Base-by-base conservation (phyloP, 2,329 filamentous ascomycete species). In the Talaromyces funiculosus region DNA sequence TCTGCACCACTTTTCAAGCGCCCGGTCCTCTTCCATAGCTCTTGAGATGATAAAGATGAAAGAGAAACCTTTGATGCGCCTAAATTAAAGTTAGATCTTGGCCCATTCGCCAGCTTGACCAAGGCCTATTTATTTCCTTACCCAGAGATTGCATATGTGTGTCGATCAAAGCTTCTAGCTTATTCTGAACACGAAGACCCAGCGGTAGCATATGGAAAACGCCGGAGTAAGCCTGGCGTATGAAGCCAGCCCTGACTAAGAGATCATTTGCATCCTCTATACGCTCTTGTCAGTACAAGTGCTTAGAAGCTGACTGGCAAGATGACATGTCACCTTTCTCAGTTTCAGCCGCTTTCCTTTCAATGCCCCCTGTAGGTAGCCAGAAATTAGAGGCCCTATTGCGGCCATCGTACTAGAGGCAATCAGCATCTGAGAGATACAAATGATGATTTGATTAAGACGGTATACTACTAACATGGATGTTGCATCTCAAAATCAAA, bases 161-260 rank as follows among this genome's bases (percentile, higher is more conserved):
- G 71, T 97, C 92, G 66, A 99, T 88, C 10, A 97, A 77, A 10
- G 78, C 77, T 70, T 97, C 92, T 31, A 97, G 79, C 73, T 97
- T 99, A 56, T 91, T 84, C 69, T 96, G 92, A 0, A 97, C 90
- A 29, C 91, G 84, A 31, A 91, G 81, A 0, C 94, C 94, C 0
- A 99, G 77, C 0, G 94, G 94, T 1, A 99, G 81, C 70, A 96
- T 82, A 69, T 99, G 94, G 68, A 97, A 99, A 37, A 97, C 86
- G 29, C 94, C 94, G 7, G 92, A 86, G 71, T 96, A 89, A 20
- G 91, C 87, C 86, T 91, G 88, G 63, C 88, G 86, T 49, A 92
- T 73, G 68, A 88, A 92, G 1, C 90, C 90, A 55, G 86, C 88
- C 60, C 86, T 82, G 42, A 90, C 73, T 61, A 92, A 81, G 66